Conservation (phyloP, 371 early-diverging fungal species). For the Funneliformis caledonium region DNA sequence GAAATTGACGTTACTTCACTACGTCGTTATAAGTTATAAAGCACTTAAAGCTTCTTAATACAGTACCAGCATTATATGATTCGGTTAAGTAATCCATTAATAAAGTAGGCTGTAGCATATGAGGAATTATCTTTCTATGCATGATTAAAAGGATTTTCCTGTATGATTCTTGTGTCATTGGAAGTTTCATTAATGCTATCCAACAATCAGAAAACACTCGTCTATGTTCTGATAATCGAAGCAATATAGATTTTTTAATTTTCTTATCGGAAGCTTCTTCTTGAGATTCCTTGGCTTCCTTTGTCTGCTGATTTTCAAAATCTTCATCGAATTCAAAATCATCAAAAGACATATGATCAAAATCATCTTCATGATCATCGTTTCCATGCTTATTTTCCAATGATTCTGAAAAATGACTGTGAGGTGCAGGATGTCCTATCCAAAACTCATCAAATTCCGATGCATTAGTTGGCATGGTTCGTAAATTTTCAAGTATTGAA, state of each 20-base stretch:
- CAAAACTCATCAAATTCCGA: conserved; percentile 68
- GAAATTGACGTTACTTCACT: too few relatives aligned
- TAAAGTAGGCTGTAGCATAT: conserved; percentile 73
- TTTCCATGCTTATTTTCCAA: not conserved
- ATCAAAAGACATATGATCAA: conserved; percentile 31
- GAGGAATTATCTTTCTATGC: conserved; percentile 85
- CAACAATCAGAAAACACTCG: conserved; percentile 78
- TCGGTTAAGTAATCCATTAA: conserved; percentile 92
- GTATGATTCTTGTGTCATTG: conserved; percentile 73
- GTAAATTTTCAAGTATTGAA: conserved; percentile 58
- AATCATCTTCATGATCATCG: not conserved
- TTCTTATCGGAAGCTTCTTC: conserved; percentile 46
- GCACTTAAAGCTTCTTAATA: not conserved
- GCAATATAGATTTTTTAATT: conserved; percentile 18
- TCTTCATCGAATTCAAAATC: conserved; percentile 16
- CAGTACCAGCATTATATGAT: conserved; percentile 77
- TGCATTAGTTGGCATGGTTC: conserved; percentile 63
- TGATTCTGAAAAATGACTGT: conserved; percentile 11
- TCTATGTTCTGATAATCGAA: conserved; percentile 53
- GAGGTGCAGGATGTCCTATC: conserved; percentile 57
- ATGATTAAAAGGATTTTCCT: conserved; percentile 80
- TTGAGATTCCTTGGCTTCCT: conserved; percentile 38
- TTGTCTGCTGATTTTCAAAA: conserved; percentile 41
- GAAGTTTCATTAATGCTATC: conserved; percentile 77
- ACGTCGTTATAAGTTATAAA: too few relatives aligned